Conservation (phyloP, 2,329 filamentous ascomycete species). For the Periconia macrospinosa region DNA sequence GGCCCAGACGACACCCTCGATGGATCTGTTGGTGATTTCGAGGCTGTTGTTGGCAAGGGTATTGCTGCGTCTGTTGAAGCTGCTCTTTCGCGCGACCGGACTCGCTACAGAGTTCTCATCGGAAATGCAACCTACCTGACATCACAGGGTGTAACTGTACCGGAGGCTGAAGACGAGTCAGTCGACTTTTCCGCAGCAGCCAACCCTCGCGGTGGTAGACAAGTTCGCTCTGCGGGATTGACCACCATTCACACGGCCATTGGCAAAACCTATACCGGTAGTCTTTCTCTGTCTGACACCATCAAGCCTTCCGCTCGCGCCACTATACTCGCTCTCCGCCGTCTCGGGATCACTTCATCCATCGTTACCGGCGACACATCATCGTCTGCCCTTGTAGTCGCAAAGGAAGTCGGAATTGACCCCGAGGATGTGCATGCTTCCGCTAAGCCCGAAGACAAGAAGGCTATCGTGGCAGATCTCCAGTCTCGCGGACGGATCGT, state of each 20-base stretch:
- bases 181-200: conserved; percentile 34
- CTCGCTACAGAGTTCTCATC: conserved; percentile 76
- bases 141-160: conserved; percentile 69
- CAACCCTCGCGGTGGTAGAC: conserved; percentile 40
- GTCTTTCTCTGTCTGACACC: conserved; percentile 82
- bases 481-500: conserved; percentile 75
- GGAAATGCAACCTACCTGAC: conserved; percentile 80
- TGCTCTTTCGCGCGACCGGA: conserved; percentile 65
- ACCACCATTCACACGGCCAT: conserved; percentile 93
- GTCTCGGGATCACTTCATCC: conserved; percentile 82
- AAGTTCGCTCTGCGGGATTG: conserved; percentile 62
- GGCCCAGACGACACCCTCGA: conserved; percentile 74
- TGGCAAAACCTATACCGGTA: conserved; percentile 77
- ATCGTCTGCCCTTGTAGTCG: conserved; percentile 81
- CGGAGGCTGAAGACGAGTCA: conserved; percentile 58
- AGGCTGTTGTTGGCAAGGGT: conserved; percentile 79
- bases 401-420: conserved; percentile 78
- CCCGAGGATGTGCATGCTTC: conserved; percentile 76
- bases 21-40: conserved; percentile 83
- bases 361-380: conserved; percentile 94
- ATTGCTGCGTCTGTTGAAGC: conserved; percentile 83
- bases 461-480: conserved; percentile 76
- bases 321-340: conserved; percentile 77
- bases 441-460: conserved; percentile 90
- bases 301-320: conserved; percentile 86